Base-by-base conservation (phyloP, 495 filamentous ascomycete species). In the Penicillium subrubescens region DNA sequence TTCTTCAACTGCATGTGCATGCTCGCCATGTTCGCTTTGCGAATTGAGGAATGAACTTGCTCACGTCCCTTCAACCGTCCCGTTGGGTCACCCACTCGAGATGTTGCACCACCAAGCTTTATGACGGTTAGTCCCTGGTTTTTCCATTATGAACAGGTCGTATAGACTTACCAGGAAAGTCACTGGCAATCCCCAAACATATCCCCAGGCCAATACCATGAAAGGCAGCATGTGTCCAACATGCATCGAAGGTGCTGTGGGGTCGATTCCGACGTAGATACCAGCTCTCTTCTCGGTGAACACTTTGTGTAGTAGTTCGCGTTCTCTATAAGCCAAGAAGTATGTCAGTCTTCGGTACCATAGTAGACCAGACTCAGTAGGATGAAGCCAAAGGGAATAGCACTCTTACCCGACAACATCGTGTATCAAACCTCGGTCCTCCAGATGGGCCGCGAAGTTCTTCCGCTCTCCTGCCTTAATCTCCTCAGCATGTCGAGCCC, bases 161-260 rank as follows among this genome's bases (percentile, higher is more conserved):
- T 2, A 14, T 48, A 34, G 21, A 78, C 81, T 73, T 60, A 91
- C 82, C 63, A 99, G 75, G 55, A 89, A 90, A 25, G 90, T 83
- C 15, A 91, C 82, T 34, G 85, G 82, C 66, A 90, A 89, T 15
- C 95, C 94, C 77, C 93, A 86, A 43, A 96, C 80, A 73, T 94
- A 96, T 81, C 92, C 90, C 91, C 95, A 97, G 62, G 93, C 94
- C 31, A 97, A 76, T 1, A 92, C 88, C 95, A 99, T 98, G 46
- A 98, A 83, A 10, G 95, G 94, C 11, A 98, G 78, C 60, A 99
- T 86, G 75, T 99, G 93, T 34, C 95, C 95, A 59, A 98, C 82
- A 73, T 99, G 95, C 66, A 98, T 80, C 5, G 94, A 97, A 29
- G 86, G 84, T 4, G 94, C 96, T 0, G 96, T 97, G 14, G 95